Conservation (phyloP, 106 monocot species). For the Triglochin maritima region DNA sequence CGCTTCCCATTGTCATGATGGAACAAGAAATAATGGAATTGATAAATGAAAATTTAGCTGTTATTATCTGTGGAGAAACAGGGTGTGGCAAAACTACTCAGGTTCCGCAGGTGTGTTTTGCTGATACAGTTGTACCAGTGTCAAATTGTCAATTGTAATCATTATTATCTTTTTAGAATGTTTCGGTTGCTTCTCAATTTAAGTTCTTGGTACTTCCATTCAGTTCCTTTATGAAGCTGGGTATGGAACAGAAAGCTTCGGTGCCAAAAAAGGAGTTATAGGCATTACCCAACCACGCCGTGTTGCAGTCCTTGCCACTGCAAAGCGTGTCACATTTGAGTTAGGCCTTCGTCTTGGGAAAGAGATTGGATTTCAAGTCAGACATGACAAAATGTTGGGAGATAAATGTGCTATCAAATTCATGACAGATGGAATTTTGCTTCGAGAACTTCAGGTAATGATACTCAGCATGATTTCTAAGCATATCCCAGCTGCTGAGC, state of each 20-base stretch:
- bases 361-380: slow-evolving; percentile 95
- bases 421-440: slow-evolving; percentile 99
- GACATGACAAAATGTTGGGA: slow-evolving; percentile 85
- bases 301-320: slow-evolving; percentile 93
- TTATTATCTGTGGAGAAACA: slow-evolving; percentile 97
- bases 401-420: slow-evolving; percentile 77
- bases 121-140: no score
- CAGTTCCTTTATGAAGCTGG: slow-evolving; percentile 99
- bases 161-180: not conserved
- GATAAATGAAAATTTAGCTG: slow-evolving; percentile 66
- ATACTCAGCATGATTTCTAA: not conserved
- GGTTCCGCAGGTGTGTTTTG: slow-evolving; percentile 75
- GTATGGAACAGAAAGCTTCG: slow-evolving; percentile 44
- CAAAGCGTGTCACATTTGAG: slow-evolving; percentile 81
- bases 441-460: slow-evolving; percentile 86
- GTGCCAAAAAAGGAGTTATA: slow-evolving; percentile 62
- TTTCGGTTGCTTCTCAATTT: not conserved
- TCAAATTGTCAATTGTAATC: no score
- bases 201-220: not conserved
- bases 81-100: slow-evolving; percentile 99
- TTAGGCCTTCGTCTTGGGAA: slow-evolving; percentile 63
- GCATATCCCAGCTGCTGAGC: no score
- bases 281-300: slow-evolving; percentile 90
- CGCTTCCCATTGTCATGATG: slow-evolving; percentile 93
- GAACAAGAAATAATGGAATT: slow-evolving; percentile 99